Base-by-base conservation (phyloP, 352 stramenopile genomes). In the Phytophthora sansomeana region DNA sequence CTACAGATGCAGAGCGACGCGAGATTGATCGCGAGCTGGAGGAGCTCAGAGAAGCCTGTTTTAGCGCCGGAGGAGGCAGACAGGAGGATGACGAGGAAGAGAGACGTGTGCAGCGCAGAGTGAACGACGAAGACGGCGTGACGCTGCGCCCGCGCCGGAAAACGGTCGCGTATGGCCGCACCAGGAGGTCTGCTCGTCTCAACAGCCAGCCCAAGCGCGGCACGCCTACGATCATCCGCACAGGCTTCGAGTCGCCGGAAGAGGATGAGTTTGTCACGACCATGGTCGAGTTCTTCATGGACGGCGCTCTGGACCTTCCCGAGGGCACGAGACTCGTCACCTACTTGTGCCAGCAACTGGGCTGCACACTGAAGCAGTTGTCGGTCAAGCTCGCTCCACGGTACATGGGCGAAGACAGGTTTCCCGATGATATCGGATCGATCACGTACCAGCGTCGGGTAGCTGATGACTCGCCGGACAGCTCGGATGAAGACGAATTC, bases 311-410 rank as follows among this genome's bases (percentile, higher is more conserved):
- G 26, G 77, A 80, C 13, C 36, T 92, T 9, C 55, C 67, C 16
- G 76, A 89, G 16, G 78, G 74, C 10, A 89, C 78, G 17, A 76
- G 63, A 42, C 76, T 92, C 28, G 77, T 89, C 26, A 66, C 24
- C 38, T 92, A 86, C 35, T 44, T 92, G 5, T 89, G 81, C 51
- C 76, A 77, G 39, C 75, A 90, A 52, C 71, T 92, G 9, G 49
- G 67, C 6, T 90, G 80, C 46, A 77, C 71, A 3, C 64, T 74
- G 17, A 87, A 86, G 71, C 81, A 78, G 36, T 53, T 92, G 21
- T 90, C 81, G 5, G 87, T 91, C 72, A 92, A 92, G 64, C 67
- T 92, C 6, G 83, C 83, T 16, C 79, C 81, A 6, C 75, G 70
- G 17, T 71, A 73, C 14, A 75, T 82, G 51, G 70, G 73, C 13